Percentiles rank a stretch among this genome's conserved stretches.
Evolutionary conservation across 495 filamentous ascomycete species (phyloP).

Genomic region (Xylaria cubensis): DNA sequence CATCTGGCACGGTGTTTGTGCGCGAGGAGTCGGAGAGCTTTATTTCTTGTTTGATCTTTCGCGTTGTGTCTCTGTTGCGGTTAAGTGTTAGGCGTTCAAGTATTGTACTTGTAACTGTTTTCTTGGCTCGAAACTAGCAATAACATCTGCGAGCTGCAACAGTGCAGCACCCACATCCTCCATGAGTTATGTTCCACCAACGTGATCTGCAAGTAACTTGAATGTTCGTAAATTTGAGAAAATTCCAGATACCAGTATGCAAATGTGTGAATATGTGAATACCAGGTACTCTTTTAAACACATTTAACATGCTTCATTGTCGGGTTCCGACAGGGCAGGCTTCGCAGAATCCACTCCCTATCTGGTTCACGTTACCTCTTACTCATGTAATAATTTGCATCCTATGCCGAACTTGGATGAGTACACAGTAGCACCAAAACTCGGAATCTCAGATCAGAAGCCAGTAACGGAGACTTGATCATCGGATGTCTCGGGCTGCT

Average conservation of each 20-base stretch:
- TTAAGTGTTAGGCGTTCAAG: constrained; percentile 27
- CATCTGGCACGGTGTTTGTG: constrained; percentile 30
- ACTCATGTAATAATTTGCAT: not conserved
- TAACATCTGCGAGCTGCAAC: constrained; percentile 20
- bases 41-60: constrained; percentile 25
- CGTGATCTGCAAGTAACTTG: not conserved
- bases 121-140: constrained; percentile 10
- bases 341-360: not conserved
- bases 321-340: not conserved
- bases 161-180: constrained; percentile 7
- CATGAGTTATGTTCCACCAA: not conserved
- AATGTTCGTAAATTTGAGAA: not conserved
- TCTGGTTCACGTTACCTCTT: not conserved
- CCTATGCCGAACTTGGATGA: not conserved
- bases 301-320: not conserved
- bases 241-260: not conserved
- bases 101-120: constrained; percentile 26
- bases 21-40: constrained; percentile 25
- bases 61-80: constrained; percentile 14
- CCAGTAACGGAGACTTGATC: not conserved
- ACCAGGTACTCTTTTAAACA: not conserved
- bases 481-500: not conserved
- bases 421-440: not conserved
- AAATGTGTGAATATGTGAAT: not conserved
- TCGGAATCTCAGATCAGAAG: not conserved